phyloP scores from a whole-genome alignment of 192 early-diverging fungal species.

The Backusella morwellensis region DNA sequence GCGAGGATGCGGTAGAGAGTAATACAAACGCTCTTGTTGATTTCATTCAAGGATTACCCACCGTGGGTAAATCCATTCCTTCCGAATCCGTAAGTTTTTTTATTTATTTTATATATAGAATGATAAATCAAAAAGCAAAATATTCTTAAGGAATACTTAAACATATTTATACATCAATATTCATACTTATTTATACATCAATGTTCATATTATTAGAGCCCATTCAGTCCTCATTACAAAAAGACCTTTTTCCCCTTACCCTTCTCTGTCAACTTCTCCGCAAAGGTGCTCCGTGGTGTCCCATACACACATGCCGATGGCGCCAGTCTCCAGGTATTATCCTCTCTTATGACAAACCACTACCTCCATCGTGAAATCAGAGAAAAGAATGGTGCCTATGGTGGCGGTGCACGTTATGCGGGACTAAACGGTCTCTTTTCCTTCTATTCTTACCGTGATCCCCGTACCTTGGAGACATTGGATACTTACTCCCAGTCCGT shows the following conservation, averaged over 20 bases:
- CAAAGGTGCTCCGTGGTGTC: conserved; percentile 69
- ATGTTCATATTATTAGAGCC: not conserved
- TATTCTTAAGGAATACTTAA: not conserved
- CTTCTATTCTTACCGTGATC: conserved; percentile 94
- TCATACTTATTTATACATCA: no score
- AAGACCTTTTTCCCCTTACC: conserved; percentile 83
- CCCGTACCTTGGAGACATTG: conserved; percentile 70
- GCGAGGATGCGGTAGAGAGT: conserved; percentile 43
- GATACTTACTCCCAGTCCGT: conserved; percentile 63
- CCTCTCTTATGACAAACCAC: conserved; percentile 80
- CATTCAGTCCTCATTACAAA: conserved; percentile 47
- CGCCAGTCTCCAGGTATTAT: conserved; percentile 72
- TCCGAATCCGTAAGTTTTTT: conserved; percentile 10
- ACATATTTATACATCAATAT: no score
- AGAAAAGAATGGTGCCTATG: conserved; percentile 97
- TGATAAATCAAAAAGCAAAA: not conserved
- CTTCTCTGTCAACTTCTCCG: conserved; percentile 83
- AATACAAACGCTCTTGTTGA: conserved; percentile 42
- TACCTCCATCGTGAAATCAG: conserved; percentile 96
- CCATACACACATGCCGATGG: conserved; percentile 85
- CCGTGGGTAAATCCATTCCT: not conserved
- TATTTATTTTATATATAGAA: not conserved
- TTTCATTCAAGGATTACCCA: conserved; percentile 42
- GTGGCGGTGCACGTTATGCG: conserved; percentile 82
- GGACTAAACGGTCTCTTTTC: conserved; percentile 76